Evolutionary conservation across 257 asterid species (phyloP), one percentile per base, ranked within the genome.

Genomic region (Cruciata laevipes): DNA sequence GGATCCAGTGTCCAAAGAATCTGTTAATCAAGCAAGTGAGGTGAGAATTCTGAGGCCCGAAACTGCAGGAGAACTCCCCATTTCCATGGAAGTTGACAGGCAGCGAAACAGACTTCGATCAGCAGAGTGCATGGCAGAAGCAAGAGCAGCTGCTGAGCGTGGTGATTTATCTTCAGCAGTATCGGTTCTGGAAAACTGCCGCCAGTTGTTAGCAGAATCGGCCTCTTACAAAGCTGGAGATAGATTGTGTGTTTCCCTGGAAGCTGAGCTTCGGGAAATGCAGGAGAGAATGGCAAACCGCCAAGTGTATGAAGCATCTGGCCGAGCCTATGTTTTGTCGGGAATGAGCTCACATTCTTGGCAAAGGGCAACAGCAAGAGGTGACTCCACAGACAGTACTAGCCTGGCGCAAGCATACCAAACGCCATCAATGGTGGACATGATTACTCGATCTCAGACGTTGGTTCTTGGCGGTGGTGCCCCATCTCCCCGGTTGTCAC

Each of bases 291-390:
- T 94, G 99, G 83, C 83, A 1, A 84, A 70, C 73, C 84, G 89
- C 18, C 95, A 63, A 0, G 75, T 78, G 4, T 94, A 90, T 25
- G 97, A 88, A 79, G 70, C 89, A 2, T 85, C 95, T 0, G 99
- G 99, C 1, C 76, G 99, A 78, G 97, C 99, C 37, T 94, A 94
- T 42, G 87, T 94, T 12, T 64, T 94, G 69, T 88, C 99, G 0
- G 99, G 99, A 32, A 67, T 94, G 70, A 94, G 99, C 80, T 94
- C 99, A 18, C 99, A 94, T 61, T 87, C 91, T 9, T 86, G 91
- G 95, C 99, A 94, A 82, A 88, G 99, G 77, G 96, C 99, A 24
- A 94, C 99, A 0, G 91, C 95, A 4, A 76, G 96, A 6, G 97
- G 99, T 6, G 94, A 93, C 75, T 93, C 97, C 25, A 83, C 91